Percentiles rank a stretch among this genome's conserved stretches.
phyloP scores from a whole-genome alignment of 2,329 filamentous ascomycete species.

The Dothistroma septosporum region DNA sequence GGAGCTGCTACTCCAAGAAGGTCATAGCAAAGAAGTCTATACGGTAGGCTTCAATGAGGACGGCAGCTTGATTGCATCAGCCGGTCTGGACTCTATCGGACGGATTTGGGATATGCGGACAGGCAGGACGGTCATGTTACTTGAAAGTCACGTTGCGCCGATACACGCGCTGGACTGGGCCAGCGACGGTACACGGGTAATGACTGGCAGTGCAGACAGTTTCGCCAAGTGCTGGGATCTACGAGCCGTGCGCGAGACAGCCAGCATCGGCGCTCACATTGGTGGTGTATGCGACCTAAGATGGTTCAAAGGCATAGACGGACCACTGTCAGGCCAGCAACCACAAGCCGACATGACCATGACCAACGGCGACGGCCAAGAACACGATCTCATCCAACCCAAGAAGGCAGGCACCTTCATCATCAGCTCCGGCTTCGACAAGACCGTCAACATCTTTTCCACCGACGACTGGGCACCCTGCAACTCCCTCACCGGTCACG shows the following conservation, averaged over 20 bases:
- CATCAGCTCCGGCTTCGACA: conserved; percentile 86
- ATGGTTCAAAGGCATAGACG: conserved; percentile 88
- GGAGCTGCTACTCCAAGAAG: conserved; percentile 85
- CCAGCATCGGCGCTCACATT: conserved; percentile 83
- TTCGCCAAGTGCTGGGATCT: conserved; percentile 99
- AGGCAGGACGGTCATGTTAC: conserved; percentile 89
- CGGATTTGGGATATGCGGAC: conserved; percentile 93
- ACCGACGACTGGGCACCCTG: conserved; percentile 92
- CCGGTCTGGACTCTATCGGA: conserved; percentile 90
- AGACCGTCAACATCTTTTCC: conserved; percentile 91
- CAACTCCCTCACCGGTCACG: conserved; percentile 77
- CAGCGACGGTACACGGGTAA: conserved; percentile 80
- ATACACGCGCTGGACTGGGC: conserved; percentile 94
- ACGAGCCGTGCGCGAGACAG: conserved; percentile 76
- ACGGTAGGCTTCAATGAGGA: conserved; percentile 85
- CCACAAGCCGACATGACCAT: conserved; percentile 44
- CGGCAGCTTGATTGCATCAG: conserved; percentile 83
- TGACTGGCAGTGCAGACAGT: conserved; percentile 89
- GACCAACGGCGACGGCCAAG: conserved; percentile 18
- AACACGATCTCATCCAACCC: conserved; percentile 43
- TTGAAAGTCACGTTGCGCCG: conserved; percentile 88
- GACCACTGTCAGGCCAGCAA: conserved; percentile 59
- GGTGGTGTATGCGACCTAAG: conserved; percentile 88
- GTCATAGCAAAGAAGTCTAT: conserved; percentile 91
- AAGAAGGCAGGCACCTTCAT: conserved; percentile 91